Conservation (phyloP, 1,284 basidiomycete species). For the Leccinum fallax region DNA sequence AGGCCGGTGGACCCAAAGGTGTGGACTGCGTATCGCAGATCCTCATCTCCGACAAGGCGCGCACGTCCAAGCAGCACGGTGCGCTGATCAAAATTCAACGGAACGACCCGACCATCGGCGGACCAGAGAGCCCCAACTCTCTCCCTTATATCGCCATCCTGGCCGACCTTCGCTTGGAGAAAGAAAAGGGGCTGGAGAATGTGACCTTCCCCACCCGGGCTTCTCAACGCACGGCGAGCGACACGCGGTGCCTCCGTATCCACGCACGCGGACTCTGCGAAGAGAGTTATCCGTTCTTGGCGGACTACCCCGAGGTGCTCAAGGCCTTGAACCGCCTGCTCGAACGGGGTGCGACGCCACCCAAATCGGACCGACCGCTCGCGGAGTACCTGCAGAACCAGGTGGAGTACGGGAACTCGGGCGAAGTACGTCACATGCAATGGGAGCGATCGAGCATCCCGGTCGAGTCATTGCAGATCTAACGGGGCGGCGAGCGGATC, state of each 20-base stretch:
- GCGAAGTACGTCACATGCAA: not conserved
- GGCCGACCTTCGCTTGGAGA: too few relatives aligned
- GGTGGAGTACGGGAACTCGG: not conserved
- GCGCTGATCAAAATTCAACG: not conserved
- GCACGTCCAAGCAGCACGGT: not conserved
- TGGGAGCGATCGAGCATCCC: not conserved
- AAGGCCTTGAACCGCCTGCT: not conserved
- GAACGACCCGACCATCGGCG: not conserved
- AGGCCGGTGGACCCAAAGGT: not conserved
- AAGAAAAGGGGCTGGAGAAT: accelerated
- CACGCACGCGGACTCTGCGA: not conserved
- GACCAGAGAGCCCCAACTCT: not conserved
- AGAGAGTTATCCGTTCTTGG: not conserved
- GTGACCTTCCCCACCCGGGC: not conserved
- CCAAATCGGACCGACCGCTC: not conserved
- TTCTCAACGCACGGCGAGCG: not conserved
- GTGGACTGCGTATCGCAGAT: not conserved
- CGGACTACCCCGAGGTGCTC: not conserved
- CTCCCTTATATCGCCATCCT: not conserved
- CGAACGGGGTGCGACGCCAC: not conserved
- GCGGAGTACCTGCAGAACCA: not conserved
- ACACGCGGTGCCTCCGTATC: not conserved
- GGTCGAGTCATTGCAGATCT: not conserved
- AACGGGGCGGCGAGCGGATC: too few relatives aligned
- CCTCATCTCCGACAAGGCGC: not conserved